A percentile compares a stretch with the other conserved stretches of the same genome.
Evolutionary conservation across 2,329 filamentous ascomycete species (phyloP).

Genomic region (Arthroderma sp.): DNA sequence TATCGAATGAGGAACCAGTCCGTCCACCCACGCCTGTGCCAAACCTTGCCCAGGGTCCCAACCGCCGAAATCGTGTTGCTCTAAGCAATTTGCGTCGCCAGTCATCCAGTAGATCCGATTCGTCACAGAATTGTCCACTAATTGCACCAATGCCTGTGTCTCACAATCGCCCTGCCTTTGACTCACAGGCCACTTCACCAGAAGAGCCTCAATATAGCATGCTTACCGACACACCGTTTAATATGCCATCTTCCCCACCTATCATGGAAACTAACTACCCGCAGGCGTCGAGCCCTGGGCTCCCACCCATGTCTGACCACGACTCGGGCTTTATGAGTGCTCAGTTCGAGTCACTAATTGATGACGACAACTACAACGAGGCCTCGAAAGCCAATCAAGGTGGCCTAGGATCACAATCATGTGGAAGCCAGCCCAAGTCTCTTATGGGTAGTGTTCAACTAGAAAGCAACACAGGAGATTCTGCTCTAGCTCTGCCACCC

Average conservation of each 20-base stretch:
- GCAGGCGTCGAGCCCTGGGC: constrained; percentile 66
- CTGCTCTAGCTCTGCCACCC: constrained; percentile 18
- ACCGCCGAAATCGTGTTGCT: constrained; percentile 20
- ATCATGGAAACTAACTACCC: constrained; percentile 54
- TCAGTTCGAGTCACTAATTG: constrained; percentile 57
- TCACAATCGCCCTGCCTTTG: constrained; percentile 28
- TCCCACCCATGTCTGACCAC: constrained; percentile 47
- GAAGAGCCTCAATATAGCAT: constrained; percentile 40
- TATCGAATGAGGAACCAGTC: constrained; percentile 32
- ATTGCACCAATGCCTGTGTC: constrained; percentile 24
- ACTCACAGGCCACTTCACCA: constrained; percentile 39
- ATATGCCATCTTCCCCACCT: constrained; percentile 83
- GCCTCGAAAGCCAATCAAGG: background rate
- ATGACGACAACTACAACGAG: constrained; percentile 41
- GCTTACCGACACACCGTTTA: constrained; percentile 56
- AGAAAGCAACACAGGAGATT: constrained; percentile 18
- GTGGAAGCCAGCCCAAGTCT: background rate
- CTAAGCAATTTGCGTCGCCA: constrained; percentile 49
- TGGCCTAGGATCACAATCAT: background rate
- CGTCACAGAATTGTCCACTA: constrained; percentile 18
- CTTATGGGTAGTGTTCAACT: constrained; percentile 11
- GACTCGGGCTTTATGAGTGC: constrained; percentile 83
- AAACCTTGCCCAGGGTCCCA: constrained; percentile 18
- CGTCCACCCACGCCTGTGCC: constrained; percentile 38
- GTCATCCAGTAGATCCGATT: constrained; percentile 44